phyloP scores from a whole-genome alignment of 2,329 filamentous ascomycete species.

The Calonectria honghensis region DNA sequence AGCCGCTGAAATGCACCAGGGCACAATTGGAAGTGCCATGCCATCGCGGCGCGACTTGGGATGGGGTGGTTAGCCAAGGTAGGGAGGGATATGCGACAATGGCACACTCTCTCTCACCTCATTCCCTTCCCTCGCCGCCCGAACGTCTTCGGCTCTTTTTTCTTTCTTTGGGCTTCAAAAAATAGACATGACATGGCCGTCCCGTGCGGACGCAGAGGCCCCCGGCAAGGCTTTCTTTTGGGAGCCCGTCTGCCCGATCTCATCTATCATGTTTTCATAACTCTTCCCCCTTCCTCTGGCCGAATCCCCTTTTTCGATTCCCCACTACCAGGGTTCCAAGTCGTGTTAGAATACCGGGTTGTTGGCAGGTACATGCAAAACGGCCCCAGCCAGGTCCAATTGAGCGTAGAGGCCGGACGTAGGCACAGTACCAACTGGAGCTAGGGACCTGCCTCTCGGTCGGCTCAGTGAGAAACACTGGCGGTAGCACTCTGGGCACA shows the following conservation, averaged over 20 bases:
- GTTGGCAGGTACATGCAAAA: conserved; percentile 17
- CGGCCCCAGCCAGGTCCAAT: conserved; percentile 24
- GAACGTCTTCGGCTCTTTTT: neutral
- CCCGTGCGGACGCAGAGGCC: neutral
- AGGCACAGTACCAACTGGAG: conserved; percentile 24
- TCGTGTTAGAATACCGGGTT: conserved; percentile 22
- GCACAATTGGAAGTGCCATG: conserved; percentile 28
- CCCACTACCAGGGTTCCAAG: conserved; percentile 21
- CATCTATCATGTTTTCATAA: conserved; percentile 18
- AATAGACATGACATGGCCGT: conserved; percentile 11
- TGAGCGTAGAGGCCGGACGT: conserved; percentile 7
- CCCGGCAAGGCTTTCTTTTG: conserved; percentile 10
- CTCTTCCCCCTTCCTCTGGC: conserved; percentile 5
- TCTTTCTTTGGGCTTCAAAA: conserved; percentile 13
- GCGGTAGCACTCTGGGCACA: conserved; percentile 16
- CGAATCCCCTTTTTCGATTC: conserved; percentile 25
- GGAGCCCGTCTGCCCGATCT: conserved; percentile 7
- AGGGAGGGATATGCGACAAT: conserved; percentile 20
- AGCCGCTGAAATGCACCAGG: conserved; percentile 22
- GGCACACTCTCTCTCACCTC: conserved; percentile 24
- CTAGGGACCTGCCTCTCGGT: neutral
- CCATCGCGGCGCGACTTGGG: conserved; percentile 25
- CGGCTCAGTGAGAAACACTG: conserved; percentile 24
- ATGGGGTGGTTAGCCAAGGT: conserved; percentile 25
- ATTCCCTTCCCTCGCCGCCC: conserved; percentile 24